Evolutionary conservation across 2,329 filamentous ascomycete species (phyloP).

Genomic region (Akanthomyces dipterigenus): DNA sequence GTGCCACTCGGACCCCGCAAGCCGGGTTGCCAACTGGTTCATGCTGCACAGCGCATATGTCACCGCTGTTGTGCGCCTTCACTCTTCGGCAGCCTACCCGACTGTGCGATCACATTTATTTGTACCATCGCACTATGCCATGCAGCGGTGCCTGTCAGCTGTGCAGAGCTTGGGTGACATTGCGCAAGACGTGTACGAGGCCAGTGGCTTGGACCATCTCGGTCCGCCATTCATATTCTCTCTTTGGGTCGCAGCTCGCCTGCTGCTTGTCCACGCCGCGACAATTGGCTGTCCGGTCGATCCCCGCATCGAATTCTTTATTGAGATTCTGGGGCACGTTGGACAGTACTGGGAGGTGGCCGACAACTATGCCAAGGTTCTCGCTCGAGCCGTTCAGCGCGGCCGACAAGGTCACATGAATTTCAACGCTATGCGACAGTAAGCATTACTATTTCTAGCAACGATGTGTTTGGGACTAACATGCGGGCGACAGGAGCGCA

Average conservation of each 20-base stretch:
- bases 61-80: slow-evolving; percentile 36
- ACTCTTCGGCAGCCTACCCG: slow-evolving; percentile 37
- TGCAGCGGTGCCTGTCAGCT: slow-evolving; percentile 37
- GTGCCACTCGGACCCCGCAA: slow-evolving; percentile 38
- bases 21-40: slow-evolving; percentile 40
- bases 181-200: slow-evolving; percentile 36
- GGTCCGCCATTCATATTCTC: slow-evolving; percentile 39
- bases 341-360: slow-evolving; percentile 39
- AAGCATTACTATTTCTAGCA: slow-evolving; percentile 9
- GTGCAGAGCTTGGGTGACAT: slow-evolving; percentile 38
- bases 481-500: slow-evolving; percentile 24
- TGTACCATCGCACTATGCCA: slow-evolving; percentile 36
- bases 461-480: background rate
- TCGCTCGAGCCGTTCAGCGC: slow-evolving; percentile 32
- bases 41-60: slow-evolving; percentile 40
- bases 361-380: slow-evolving; percentile 34
- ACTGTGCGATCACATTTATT: slow-evolving; percentile 34
- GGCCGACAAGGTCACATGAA: slow-evolving; percentile 29
- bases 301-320: slow-evolving; percentile 35
- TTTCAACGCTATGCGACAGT: slow-evolving; percentile 36
- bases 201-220: slow-evolving; percentile 34
- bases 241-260: slow-evolving; percentile 35
- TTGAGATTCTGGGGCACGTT: slow-evolving; percentile 34
- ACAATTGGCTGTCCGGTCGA: slow-evolving; percentile 31
- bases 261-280: slow-evolving; percentile 35